Evolutionary conservation across 2,329 filamentous ascomycete species (phyloP).

Genomic region (Claviceps sp.): DNA sequence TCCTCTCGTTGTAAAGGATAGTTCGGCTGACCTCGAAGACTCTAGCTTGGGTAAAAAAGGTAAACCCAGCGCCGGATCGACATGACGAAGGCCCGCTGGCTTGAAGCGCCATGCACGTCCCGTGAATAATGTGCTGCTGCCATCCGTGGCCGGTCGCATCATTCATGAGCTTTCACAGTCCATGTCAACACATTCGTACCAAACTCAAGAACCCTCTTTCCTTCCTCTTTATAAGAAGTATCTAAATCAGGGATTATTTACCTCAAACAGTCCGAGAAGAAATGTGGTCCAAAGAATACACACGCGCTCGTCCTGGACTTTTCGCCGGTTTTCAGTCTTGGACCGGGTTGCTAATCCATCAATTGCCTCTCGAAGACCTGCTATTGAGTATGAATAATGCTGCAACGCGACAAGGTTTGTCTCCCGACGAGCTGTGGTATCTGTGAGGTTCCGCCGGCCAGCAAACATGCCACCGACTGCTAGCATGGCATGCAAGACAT

Average conservation of each 20-base stretch:
- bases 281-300: constrained; percentile 21
- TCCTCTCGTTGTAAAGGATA: constrained; percentile 16
- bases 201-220: too few relatives aligned
- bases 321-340: neutral
- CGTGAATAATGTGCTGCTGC: constrained; percentile 6
- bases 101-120: constrained; percentile 3
- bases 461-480: constrained; percentile 10
- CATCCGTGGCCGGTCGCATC: constrained; percentile 5
- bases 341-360: neutral
- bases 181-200: neutral
- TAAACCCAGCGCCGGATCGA: neutral
- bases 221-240: neutral
- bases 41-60: constrained; percentile 10
- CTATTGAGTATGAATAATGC: constrained; percentile 16
- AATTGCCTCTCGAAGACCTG: constrained; percentile 11
- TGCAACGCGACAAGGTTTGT: constrained; percentile 8
- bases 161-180: constrained; percentile 1
- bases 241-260: constrained; percentile 3
- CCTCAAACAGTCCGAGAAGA: constrained; percentile 22
- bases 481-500: constrained; percentile 17
- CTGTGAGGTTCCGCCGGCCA: neutral
- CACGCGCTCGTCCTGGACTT: neutral
- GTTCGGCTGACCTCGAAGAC: constrained; percentile 20
- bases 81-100: constrained; percentile 3
- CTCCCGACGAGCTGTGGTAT: constrained; percentile 1